Evolutionary conservation across 129 eudicot genomes (phyloP), one percentile per base, ranked within the genome.

Genomic region (Pittosporum tobira): DNA sequence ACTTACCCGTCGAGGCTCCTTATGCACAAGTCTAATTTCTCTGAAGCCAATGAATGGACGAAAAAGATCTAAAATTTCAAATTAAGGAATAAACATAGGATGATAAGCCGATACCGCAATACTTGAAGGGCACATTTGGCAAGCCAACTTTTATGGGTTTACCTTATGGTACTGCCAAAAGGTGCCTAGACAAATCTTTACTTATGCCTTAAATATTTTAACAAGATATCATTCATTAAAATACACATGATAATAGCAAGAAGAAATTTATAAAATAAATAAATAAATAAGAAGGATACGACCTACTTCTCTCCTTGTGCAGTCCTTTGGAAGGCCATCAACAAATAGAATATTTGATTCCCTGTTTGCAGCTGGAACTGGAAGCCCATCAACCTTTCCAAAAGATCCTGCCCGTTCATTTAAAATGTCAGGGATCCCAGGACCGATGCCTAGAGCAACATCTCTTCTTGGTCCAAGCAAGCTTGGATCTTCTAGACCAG

Each of bases 1-100:
- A 69, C 95, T 80, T 78, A 90, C 97, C 65, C 77, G 75, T 69
- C 97, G 74, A 30, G 97, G 94, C 79, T 85, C 97, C 85, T 85
- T 85, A 69, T 90, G 97, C 60, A 90, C 88, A 64, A 90, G 79
- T 76, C 81, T 80, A 23, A 90, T 72, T 64, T 90, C 97, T 62
- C 71, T 71, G 61, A 79, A 90, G 45, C 97, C 97, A 63, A 66
- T 65, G 66, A 90, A 85, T 46, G 97, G 95, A 31, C 97, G 95
- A 55, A 85, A 90, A 74, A 90, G 76, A 78, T 85, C 97, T 90
- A 63, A 30, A 51, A 14, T 43, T 6, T 28, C 42, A 63, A 52
- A 80, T 85, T 67, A 90, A 90, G 89, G 84, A 73, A 65, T 49
- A 64, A 36, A 59, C 31, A 42, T 10, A 15, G 30, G 25, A 25